Percentiles rank a stretch among this genome's conserved stretches.
These are phyloP conservation scores for Martiniozyma abietophila DNA, from an alignment of 805 yeast species.

Conservation along the genomic window DNA sequence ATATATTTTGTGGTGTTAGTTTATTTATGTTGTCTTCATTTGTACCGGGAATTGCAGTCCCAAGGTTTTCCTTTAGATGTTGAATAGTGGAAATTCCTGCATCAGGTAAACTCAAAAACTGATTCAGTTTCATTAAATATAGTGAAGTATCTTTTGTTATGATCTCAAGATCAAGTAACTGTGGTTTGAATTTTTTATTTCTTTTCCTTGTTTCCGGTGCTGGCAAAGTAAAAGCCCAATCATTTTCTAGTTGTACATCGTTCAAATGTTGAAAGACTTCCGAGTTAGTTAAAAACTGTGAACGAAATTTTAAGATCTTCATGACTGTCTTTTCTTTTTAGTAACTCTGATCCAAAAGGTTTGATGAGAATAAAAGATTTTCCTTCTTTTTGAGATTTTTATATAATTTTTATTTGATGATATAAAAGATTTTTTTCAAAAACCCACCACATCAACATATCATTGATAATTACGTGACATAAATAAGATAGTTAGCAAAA, in stretches of 20 bases:
- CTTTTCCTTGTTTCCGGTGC: conserved; percentile 17
- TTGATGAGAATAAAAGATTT: not conserved
- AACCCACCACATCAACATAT: no score
- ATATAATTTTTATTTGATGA: no score
- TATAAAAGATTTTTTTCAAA: no score
- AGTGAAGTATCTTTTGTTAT: conserved; percentile 38
- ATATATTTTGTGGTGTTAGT: not conserved
- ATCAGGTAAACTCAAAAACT: no score
- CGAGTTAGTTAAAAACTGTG: conserved; percentile 51
- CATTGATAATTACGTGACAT: no score
- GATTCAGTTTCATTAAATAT: conserved; percentile 30
- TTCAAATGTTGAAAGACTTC: conserved; percentile 53
- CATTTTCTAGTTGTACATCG: conserved; percentile 36
- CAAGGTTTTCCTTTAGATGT: not conserved
- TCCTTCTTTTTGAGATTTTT: no score
- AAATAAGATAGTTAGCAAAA: no score
- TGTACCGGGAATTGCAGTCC: not conserved
- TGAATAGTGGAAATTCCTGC: conserved; percentile 1
- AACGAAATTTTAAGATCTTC: conserved; percentile 42
- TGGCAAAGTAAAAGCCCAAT: conserved; percentile 34
- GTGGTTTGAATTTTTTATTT: conserved; percentile 22
- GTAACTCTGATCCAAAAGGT: not conserved
- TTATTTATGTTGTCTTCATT: not conserved
- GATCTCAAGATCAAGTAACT: conserved; percentile 39
- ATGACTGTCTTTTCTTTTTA: conserved; percentile 4